Percentiles rank a stretch among this genome's conserved stretches.
phyloP scores from a whole-genome alignment of 2,329 filamentous ascomycete species.

The Beauveria scarabaeidicola region DNA sequence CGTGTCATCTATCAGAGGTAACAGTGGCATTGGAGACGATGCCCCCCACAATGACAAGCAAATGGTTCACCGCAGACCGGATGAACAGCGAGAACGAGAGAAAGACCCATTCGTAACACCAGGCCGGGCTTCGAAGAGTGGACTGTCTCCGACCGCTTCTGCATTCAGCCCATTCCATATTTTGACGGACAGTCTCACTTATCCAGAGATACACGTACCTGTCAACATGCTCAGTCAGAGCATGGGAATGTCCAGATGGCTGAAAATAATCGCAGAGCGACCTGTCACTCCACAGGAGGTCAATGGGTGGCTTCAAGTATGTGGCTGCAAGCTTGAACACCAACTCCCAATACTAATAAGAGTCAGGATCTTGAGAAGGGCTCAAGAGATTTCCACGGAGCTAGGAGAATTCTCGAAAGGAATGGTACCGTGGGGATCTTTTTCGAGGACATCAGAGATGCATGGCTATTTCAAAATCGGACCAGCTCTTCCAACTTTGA shows the following conservation, averaged over 20 bases:
- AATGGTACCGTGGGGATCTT: constrained; percentile 42
- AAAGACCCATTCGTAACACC: constrained; percentile 48
- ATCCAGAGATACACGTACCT: constrained; percentile 19
- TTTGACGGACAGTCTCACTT: constrained; percentile 13
- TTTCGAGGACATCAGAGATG: constrained; percentile 54
- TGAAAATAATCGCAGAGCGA: constrained; percentile 31
- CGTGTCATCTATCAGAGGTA: neutral
- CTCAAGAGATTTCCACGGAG: constrained; percentile 29
- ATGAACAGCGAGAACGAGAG: constrained; percentile 22
- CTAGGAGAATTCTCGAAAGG: constrained; percentile 26
- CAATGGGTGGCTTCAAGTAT: constrained; percentile 37
- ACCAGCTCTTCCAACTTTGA: constrained; percentile 32
- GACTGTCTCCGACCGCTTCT: constrained; percentile 56
- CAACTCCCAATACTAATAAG: neutral
- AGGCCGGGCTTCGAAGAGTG: constrained; percentile 24
- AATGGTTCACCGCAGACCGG: constrained; percentile 9
- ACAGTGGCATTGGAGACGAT: neutral
- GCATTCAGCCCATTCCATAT: constrained; percentile 44
- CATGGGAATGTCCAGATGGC: constrained; percentile 35
- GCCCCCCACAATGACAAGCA: neutral
- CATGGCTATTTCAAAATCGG: constrained; percentile 41
- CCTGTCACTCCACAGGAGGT: constrained; percentile 29
- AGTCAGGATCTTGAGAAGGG: constrained; percentile 30
- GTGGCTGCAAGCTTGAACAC: constrained; percentile 13
- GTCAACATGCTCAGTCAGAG: constrained; percentile 36